A percentile compares a stretch with the other conserved stretches of the same genome.
These are phyloP conservation scores for Effrenium voratum DNA, from an alignment of 73 alveolate species.

Conservation along the genomic window DNA sequence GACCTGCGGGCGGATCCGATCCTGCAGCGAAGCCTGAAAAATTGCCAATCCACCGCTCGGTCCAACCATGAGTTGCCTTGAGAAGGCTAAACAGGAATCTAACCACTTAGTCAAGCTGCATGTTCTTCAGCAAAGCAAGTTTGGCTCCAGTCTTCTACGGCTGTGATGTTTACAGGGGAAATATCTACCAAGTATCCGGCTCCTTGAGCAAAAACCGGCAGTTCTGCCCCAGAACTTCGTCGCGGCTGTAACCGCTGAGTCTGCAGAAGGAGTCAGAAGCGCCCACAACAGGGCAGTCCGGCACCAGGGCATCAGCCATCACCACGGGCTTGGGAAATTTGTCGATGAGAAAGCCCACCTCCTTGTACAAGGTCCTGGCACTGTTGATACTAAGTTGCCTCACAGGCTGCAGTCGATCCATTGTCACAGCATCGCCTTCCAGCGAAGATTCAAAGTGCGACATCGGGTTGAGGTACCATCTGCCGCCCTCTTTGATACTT, in stretches of 20 bases:
- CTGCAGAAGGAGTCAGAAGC: constrained; percentile 63
- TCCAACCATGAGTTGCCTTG: background rate
- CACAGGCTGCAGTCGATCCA: constrained; percentile 90
- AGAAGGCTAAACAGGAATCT: background rate
- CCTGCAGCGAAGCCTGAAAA: too few relatives aligned
- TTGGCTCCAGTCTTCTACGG: too few relatives aligned
- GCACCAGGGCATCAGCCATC: constrained; percentile 73
- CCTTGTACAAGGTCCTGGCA: constrained; percentile 59
- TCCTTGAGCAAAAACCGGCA: constrained; percentile 3
- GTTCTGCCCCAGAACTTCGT: constrained; percentile 76
- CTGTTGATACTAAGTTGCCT: constrained; percentile 77
- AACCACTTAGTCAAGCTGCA: background rate
- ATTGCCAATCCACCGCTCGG: background rate
- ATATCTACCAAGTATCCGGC: background rate
- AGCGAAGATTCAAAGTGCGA: constrained; percentile 11
- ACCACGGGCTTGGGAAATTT: constrained; percentile 62
- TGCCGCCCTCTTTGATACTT: background rate
- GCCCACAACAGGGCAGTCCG: constrained; percentile 83
- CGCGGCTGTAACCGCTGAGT: constrained; percentile 63
- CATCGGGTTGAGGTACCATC: constrained; percentile 29
- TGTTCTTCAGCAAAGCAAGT: too few relatives aligned
- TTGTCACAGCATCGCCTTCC: constrained; percentile 77
- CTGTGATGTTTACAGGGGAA: too few relatives aligned
- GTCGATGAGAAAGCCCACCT: constrained; percentile 87
- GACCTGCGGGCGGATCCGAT: too few relatives aligned